These are phyloP conservation scores for Drechslerella dactyloides DNA, from an alignment of 2,329 filamentous ascomycete species.

Conservation along the genomic window DNA sequence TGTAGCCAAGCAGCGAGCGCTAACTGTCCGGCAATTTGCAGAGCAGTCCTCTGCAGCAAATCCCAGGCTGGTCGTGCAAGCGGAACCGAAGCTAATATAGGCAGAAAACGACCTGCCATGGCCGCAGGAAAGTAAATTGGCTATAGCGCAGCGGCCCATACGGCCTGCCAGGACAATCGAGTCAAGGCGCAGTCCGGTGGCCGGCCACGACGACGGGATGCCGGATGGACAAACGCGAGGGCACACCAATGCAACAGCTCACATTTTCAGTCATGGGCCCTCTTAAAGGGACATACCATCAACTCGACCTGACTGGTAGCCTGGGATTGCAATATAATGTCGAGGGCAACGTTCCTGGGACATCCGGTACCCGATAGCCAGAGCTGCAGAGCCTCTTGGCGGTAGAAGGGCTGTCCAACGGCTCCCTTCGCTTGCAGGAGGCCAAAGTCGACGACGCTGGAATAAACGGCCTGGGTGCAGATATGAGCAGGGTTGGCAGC, in stretches of 20 bases:
- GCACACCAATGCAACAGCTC: not conserved
- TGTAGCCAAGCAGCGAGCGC: too few relatives aligned
- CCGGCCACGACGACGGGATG: not conserved
- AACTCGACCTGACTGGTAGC: too few relatives aligned
- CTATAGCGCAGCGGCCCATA: conserved; percentile 14
- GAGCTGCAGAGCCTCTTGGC: not conserved
- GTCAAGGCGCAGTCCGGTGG: conserved; percentile 29
- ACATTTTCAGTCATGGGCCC: not conserved
- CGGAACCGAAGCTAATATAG: conserved; percentile 45
- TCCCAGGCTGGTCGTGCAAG: conserved; percentile 26
- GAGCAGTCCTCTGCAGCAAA: conserved; percentile 11
- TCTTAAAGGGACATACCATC: not conserved
- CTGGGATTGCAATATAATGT: too few relatives aligned
- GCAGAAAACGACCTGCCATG: conserved; percentile 12
- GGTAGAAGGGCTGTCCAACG: not conserved
- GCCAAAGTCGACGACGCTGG: not conserved
- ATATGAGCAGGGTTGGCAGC: conserved; percentile 8
- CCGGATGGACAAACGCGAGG: not conserved
- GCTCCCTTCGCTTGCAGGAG: not conserved
- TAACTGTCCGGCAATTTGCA: too few relatives aligned
- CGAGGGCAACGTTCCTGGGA: not conserved
- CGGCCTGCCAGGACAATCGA: conserved; percentile 1
- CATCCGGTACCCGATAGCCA: not conserved
- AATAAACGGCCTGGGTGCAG: not conserved
- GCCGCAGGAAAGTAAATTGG: conserved; percentile 1